Percentiles rank a stretch among this genome's conserved stretches.
Conservation (phyloP, 805 yeast species). For the Sungouiozyma intestinalis region DNA sequence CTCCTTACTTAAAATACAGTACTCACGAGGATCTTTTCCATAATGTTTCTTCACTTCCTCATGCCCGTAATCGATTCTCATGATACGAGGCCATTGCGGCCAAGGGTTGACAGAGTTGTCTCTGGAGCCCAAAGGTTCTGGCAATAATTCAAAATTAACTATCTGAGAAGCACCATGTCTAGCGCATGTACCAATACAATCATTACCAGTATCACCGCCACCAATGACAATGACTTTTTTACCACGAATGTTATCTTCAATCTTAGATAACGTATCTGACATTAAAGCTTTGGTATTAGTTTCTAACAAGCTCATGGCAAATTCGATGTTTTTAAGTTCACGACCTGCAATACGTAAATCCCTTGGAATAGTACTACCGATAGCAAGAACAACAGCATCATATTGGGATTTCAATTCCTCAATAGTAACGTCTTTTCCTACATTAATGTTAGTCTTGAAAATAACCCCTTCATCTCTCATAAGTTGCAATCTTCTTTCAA, state of each 20-base stretch:
- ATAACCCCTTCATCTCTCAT: conserved; percentile 83
- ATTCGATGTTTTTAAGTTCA: conserved; percentile 78
- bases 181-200: conserved; percentile 93
- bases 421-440: conserved; percentile 74
- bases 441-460: conserved; percentile 64
- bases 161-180: conserved; percentile 96
- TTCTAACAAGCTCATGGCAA: conserved; percentile 86
- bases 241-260: conserved; percentile 61
- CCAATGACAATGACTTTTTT: conserved; percentile 94
- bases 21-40: conserved; percentile 96
- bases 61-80: conserved; percentile 97
- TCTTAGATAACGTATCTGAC: conserved; percentile 67
- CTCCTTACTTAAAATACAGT: conserved; percentile 89
- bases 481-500: conserved; percentile 85
- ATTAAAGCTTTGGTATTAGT: conserved; percentile 85
- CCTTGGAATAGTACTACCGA: conserved; percentile 95
- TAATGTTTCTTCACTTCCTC: conserved; percentile 89
- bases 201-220: conserved; percentile 99
- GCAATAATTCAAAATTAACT: conserved; percentile 85
- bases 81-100: conserved; percentile 99
- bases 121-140: conserved; percentile 81
- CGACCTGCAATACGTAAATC: conserved; percentile 93
- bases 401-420: conserved; percentile 51
- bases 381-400: conserved; percentile 85
- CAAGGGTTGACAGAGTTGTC: conserved; percentile 71